Conservation (phyloP, 2,329 filamentous ascomycete species). For the Colletotrichum sp. region DNA sequence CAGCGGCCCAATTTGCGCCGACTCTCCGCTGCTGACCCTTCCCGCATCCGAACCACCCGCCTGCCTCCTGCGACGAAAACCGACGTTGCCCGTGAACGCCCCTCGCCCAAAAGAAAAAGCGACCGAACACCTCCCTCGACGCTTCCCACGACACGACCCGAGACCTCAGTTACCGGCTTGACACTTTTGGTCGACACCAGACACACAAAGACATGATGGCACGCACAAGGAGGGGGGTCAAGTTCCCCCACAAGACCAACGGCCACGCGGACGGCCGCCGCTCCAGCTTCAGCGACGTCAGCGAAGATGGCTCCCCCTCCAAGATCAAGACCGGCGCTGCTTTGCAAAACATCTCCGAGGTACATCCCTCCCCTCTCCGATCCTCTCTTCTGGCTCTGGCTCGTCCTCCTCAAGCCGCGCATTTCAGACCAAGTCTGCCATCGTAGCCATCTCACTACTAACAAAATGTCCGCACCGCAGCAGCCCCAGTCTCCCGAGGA, state of each 20-base stretch:
- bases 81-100: not conserved
- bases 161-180: not conserved
- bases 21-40: slow-evolving; percentile 3
- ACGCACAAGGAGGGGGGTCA: slow-evolving; percentile 55
- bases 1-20: slow-evolving; percentile 19
- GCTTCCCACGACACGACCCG: not conserved
- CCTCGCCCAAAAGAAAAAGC: not conserved
- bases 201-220: slow-evolving; percentile 30
- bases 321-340: slow-evolving; percentile 24
- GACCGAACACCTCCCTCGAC: not conserved
- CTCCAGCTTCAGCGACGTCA: slow-evolving; percentile 74
- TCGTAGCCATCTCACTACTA: not conserved
- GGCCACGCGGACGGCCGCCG: slow-evolving; percentile 62
- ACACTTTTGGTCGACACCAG: not conserved
- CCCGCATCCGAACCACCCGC: slow-evolving; percentile 19
- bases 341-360: slow-evolving; percentile 44
- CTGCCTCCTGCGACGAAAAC: not conserved
- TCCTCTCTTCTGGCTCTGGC: not conserved
- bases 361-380: slow-evolving; percentile 13
- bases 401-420: not conserved
- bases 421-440: not conserved
- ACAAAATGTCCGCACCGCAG: slow-evolving; percentile 30
- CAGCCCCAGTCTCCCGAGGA: slow-evolving; percentile 44
- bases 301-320: slow-evolving; percentile 58
- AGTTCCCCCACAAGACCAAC: slow-evolving; percentile 59